Base-by-base conservation (phyloP, 306 rosid species). In the Quercus aquifolioides region DNA sequence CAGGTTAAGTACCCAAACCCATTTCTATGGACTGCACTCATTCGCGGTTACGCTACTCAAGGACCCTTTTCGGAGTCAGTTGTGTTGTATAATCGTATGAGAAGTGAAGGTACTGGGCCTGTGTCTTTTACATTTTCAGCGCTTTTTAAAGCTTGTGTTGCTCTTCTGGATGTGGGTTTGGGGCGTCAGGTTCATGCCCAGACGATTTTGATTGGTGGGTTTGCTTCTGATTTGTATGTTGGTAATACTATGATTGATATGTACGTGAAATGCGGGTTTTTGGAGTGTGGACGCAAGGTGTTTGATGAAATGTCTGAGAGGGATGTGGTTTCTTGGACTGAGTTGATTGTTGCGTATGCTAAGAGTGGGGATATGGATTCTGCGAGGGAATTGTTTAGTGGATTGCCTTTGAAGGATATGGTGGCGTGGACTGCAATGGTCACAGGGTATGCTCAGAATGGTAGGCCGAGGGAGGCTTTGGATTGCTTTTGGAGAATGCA, bases 371-470 rank as follows among this genome's bases (percentile, higher is more conserved):
- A 91, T 38, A 89, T 92, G 92, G 82, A 64, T 5, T 88, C 88
- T 0, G 98, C 97, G 0, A 14, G 54, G 60, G 91, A 85, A 17
- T 41, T 94, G 84, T 94, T 94, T 85, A 86, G 85, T n/a, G 90
- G 64, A 11, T 65, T 90, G 81, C 90, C 86, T 0, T 68, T 51
- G 74, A 94, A 91, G 77, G 97, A 94, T 86, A 89, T 85, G 87
- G 97, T 94, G 85, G 89, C 86, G 17, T 94, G 98, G 98, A 94
- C 97, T 17, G 86, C 97, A 0, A 88, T 94, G 93, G 86, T 94
- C 52, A 89, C 84, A 2, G 97, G 97, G 11, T 94, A 87, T 79
- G 90, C 96, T 2, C 94, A 94, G 70, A 92, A 94, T 81, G 93
- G 87, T 54, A 87, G 72, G 84, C 97, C 97, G 0, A 78, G 76